Evolutionary conservation across 2,329 filamentous ascomycete genomes (phyloP).

Genomic region (Scedosporium aurantiacum): DNA sequence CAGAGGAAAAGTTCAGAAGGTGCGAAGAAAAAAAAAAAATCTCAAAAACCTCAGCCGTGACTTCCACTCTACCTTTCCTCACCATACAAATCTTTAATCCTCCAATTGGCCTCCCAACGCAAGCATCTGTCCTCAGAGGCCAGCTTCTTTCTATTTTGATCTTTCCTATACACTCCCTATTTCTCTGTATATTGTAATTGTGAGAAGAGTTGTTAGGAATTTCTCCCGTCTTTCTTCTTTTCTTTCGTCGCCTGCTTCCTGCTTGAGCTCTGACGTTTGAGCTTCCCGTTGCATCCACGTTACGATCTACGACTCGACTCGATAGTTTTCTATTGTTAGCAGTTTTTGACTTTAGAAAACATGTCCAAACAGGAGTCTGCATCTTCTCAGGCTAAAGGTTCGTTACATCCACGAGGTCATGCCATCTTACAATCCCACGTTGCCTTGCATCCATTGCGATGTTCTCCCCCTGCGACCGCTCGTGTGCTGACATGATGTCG

Average conservation of each 20-base stretch:
- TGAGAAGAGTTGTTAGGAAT: not conserved
- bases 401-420: not conserved
- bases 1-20: not conserved
- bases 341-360: not conserved
- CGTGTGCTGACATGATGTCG: not conserved
- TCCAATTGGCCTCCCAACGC: not conserved
- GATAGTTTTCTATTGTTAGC: not conserved
- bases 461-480: not conserved
- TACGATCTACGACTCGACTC: not conserved
- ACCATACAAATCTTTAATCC: conserved; percentile 5
- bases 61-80: not conserved
- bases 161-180: conserved; percentile 1
- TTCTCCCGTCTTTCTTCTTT: not conserved
- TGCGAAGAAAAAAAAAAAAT: not conserved
- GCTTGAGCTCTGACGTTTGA: not conserved
- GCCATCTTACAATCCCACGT: too few species aligned
- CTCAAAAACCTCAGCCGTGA: conserved; percentile 3
- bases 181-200: not conserved
- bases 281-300: not conserved
- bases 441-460: not conserved
- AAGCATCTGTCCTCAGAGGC: not conserved
- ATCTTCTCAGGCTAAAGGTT: conserved; percentile 4
- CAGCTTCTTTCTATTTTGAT: conserved; percentile 1
- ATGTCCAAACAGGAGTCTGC: conserved; percentile 5
- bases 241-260: not conserved